Percentiles rank a stretch among this genome's conserved stretches.
Evolutionary conservation across 345 rosid species (phyloP).

Genomic region (Melastoma malabathricum): DNA sequence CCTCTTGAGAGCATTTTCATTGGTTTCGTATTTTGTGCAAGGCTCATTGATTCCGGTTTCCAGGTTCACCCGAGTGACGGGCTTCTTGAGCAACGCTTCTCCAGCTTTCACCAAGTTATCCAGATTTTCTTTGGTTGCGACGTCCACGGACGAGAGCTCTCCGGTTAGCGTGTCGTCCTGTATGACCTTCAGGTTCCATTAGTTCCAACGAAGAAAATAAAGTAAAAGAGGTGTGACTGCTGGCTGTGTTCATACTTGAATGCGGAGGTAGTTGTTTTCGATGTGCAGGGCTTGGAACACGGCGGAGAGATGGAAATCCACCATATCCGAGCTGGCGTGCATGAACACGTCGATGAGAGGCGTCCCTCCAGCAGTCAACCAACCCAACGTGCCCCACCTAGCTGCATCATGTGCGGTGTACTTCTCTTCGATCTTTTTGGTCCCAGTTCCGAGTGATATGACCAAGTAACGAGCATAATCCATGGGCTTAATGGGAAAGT

Average conservation of each 20-base stretch:
- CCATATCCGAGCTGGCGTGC: constrained; percentile 56
- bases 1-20: constrained; percentile 40
- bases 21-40: constrained; percentile 13
- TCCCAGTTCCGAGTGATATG: constrained; percentile 50
- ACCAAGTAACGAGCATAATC: constrained; percentile 40
- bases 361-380: constrained; percentile 35
- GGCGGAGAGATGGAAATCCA: constrained; percentile 38
- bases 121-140: constrained; percentile 45
- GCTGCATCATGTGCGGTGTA: constrained; percentile 31
- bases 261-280: constrained; percentile 31
- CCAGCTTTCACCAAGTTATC: constrained; percentile 45
- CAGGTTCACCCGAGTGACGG: constrained; percentile 44
- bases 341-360: constrained; percentile 44
- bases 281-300: constrained; percentile 38
- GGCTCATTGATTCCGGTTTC: constrained; percentile 37
- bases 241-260: constrained; percentile 18
- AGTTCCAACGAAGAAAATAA: too few species aligned
- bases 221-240: background rate
- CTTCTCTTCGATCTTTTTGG: constrained; percentile 19
- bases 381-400: constrained; percentile 51
- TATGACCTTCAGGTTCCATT: too few species aligned
- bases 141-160: constrained; percentile 36
- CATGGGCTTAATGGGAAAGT: constrained; percentile 25
- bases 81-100: constrained; percentile 41
- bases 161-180: constrained; percentile 59